Evolutionary conservation across 331 rosid species (phyloP), one percentile per base, ranked within the genome.

Genomic region (Acacia concinna): DNA sequence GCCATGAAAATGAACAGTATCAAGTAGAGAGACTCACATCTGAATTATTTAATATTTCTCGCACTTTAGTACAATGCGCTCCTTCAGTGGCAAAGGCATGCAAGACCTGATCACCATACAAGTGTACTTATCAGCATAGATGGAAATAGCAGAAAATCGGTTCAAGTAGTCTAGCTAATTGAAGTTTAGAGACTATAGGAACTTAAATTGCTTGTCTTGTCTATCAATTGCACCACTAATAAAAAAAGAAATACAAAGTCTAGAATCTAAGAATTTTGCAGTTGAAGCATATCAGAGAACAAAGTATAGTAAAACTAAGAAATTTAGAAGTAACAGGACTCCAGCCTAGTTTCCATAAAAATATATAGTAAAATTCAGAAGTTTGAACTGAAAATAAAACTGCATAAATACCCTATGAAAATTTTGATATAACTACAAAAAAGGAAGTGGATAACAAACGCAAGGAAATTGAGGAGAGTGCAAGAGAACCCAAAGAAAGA

Each of bases 71-170:
- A 76, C 99, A 96, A 83, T 96, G 96, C 70, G 99, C 99, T 59
- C 99, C 99, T 84, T 96, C 99, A 0, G 99, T 89, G 23, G 99
- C 99, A 75, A 96, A 96, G 65, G 99, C 99, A 66, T 96, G 97
- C 93, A 96, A 84, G 62, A 96, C 99, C 99, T 96, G 94, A 54
- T 73, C 71, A 67, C 75, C 74, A 56, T 57, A 66, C 1, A 31
- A 49, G 35, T 66, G 37, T 62, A 77, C 52, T 78, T 21, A 65
- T 84, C 68, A 83, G 81, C 40, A 76, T 74, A 14, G 18, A 56
- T 28, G 18, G 41, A 52, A 51, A 57, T 25, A 71, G 52, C 64
- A 38, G 67, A 71, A 75, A 40, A 69, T 47, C 27, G 54, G 71
- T 34, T 74, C 47, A 54, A 70, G 49, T 38, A 37, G 52, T 27